Evolutionary conservation across 176 grass and related monocot species (phyloP).

Genomic region (Oryza rufipogon): DNA sequence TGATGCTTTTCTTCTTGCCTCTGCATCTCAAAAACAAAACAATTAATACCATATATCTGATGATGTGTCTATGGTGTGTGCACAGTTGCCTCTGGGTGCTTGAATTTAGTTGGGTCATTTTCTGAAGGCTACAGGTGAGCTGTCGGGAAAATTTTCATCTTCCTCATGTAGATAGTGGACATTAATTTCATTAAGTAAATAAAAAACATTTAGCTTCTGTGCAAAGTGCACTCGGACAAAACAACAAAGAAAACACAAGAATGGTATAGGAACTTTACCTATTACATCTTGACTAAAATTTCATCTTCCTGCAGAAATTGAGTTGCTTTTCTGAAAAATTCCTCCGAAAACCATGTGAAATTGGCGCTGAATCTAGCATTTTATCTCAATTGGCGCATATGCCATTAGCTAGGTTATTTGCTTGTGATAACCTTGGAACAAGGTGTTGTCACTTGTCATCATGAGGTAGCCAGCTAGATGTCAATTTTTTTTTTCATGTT

Average conservation of each 20-base stretch:
- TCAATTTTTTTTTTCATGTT: conserved; percentile 16
- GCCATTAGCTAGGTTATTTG: background rate
- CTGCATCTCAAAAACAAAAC: background rate
- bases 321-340: background rate
- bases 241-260: no score
- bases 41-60: no score
- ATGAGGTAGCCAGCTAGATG: conserved; percentile 23
- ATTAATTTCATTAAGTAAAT: no score
- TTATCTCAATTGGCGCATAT: conserved; percentile 19
- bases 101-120: conserved; percentile 19
- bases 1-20: conserved; percentile 28
- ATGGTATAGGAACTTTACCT: no score
- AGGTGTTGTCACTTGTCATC: background rate
- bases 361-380: background rate
- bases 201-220: no score
- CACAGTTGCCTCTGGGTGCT: background rate
- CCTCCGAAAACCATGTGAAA: background rate
- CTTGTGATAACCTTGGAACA: conserved; percentile 24
- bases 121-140: background rate
- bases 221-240: no score
- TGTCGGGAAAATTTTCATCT: no score
- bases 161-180: no score
- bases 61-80: no score
- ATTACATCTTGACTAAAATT: no score
- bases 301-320: background rate